Conservation (phyloP, 2,329 filamentous ascomycete species). For the Colletotrichum orbiculare region DNA sequence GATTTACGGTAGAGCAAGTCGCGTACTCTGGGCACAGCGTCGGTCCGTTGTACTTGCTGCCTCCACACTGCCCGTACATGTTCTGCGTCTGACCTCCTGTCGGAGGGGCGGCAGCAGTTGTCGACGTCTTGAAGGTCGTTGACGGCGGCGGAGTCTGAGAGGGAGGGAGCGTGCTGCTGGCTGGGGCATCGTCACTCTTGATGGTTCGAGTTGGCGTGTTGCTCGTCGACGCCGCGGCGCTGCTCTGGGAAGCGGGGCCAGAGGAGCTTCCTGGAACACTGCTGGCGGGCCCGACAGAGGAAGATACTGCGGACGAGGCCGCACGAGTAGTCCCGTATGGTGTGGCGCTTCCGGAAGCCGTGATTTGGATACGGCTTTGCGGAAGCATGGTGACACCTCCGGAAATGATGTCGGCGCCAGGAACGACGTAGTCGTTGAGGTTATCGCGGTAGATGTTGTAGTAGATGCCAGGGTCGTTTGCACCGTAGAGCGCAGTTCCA, state of each 20-base stretch:
- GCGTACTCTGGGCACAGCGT: conserved; percentile 20
- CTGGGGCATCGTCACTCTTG: neutral
- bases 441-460: conserved; percentile 62
- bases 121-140: conserved; percentile 16
- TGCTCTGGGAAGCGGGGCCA: neutral
- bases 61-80: conserved; percentile 27
- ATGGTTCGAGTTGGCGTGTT: neutral
- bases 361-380: conserved; percentile 36
- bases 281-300: neutral
- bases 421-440: conserved; percentile 40
- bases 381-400: conserved; percentile 38
- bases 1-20: conserved; percentile 11
- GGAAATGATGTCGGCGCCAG: conserved; percentile 44
- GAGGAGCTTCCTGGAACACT: neutral
- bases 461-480: conserved; percentile 62
- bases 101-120: neutral
- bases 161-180: neutral
- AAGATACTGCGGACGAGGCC: neutral
- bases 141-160: neutral
- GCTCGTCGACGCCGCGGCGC: neutral
- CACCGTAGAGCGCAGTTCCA: conserved; percentile 64
- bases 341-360: conserved; percentile 37
- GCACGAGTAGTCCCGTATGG: conserved; percentile 13
- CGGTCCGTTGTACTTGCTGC: conserved; percentile 11
- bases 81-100: neutral